Percentiles rank a stretch among this genome's conserved stretches.
These are phyloP conservation scores for Plasmodium berghei DNA, from an alignment of 169 alveolate species.

Conservation along the genomic window DNA sequence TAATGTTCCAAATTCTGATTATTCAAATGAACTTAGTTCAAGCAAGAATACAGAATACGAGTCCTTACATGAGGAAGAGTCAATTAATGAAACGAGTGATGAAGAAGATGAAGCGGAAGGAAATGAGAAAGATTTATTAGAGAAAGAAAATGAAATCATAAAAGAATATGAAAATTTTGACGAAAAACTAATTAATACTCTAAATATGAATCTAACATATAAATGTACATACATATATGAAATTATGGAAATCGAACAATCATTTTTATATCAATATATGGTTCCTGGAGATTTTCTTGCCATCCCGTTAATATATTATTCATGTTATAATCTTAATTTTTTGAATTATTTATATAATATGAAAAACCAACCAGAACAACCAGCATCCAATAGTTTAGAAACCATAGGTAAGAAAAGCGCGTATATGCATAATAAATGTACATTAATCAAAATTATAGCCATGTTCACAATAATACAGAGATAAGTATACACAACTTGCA, in stretches of 20 bases:
- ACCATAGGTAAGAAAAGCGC: too few relatives aligned
- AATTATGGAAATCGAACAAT: constrained; percentile 23
- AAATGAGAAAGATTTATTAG: background rate
- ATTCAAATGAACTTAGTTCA: background rate
- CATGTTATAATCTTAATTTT: constrained; percentile 34
- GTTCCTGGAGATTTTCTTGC: constrained; percentile 58
- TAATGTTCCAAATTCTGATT: background rate
- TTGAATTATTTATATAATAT: constrained; percentile 23
- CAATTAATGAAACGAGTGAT: background rate
- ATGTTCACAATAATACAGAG: too few relatives aligned
- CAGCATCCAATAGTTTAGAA: too few relatives aligned
- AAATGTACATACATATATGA: constrained; percentile 61
- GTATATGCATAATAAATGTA: too few relatives aligned
- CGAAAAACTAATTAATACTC: constrained; percentile 11
- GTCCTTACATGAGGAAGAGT: constrained; percentile 3
- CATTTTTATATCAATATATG: constrained; percentile 29
- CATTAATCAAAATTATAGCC: too few relatives aligned
- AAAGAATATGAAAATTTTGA: constrained; percentile 30
- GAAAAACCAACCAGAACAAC: background rate
- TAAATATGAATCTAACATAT: constrained; percentile 50
- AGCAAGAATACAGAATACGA: background rate
- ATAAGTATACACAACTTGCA: too few relatives aligned
- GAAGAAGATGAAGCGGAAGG: constrained; percentile 4
- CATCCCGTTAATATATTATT: constrained; percentile 47
- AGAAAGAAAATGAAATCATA: background rate